Evolutionary conservation across 495 filamentous ascomycete species (phyloP), one percentile per base, ranked within the genome.

Genomic region (Penicillium bialowiezense): DNA sequence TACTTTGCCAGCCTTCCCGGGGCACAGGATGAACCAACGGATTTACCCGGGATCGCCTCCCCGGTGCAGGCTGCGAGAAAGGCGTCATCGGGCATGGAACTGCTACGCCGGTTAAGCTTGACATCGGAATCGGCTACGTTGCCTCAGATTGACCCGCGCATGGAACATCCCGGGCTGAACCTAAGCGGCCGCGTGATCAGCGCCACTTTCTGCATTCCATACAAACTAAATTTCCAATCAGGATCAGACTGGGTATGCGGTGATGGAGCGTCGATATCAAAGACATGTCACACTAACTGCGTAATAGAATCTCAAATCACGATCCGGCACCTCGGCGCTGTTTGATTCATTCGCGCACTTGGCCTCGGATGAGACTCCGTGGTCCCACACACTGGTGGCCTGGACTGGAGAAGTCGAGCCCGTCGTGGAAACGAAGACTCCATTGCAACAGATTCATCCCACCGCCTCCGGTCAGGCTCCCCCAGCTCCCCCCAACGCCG

Each of bases 341-440:
- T 92, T 91, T 65, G 90, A 96, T 64, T 87, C 89, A 24, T 87
- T 97, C 58, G 82, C 85, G 14, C 85, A 91, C 65, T 80, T 97
- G 19, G 87, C 88, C 7, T 90, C 89, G 5, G 69, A 86, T 34
- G 74, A 86, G 18, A 80, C 82, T 7, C 78, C 80, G 17, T 97
- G 89, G 89, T 86, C 88, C 56, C 90, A 95, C 69, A 90, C 85
- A 0, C 74, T 96, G 1, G 86, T 97, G 40, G 91, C 87, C 15
- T 97, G 91, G 91, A 92, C 91, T 2, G 91, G 91, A 26, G 91
- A 97, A 64, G 87, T 97, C 37, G 80, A 87, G 43, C 69, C 74
- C 3, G 64, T 75, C 8, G 34, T 68, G 12, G 72, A 81, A 20
- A 44, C 45, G 14, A 64, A 62, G 48, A 13, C 40, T 2, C 66